Evolutionary conservation across 2,329 filamentous ascomycete genomes (phyloP).

Genomic region (Mollisiaceae sp.): DNA sequence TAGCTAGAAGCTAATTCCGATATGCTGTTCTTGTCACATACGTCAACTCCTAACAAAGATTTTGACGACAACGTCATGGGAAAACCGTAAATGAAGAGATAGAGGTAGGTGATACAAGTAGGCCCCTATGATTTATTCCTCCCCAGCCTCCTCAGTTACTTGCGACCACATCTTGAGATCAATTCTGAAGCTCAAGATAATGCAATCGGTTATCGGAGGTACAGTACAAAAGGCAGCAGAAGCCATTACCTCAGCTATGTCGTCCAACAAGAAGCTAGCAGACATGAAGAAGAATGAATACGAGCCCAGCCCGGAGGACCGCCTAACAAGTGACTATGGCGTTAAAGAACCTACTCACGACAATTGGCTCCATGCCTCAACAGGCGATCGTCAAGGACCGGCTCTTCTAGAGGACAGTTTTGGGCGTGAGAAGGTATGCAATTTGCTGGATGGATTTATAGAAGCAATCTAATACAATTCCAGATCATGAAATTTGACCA

Average conservation of each 20-base stretch:
- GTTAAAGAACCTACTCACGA: slow-evolving; percentile 76
- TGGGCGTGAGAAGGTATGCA: slow-evolving; percentile 72
- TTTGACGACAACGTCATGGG: not conserved
- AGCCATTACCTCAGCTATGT: slow-evolving; percentile 31
- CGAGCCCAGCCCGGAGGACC: slow-evolving; percentile 60
- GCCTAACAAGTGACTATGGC: slow-evolving; percentile 79
- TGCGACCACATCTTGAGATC: not conserved
- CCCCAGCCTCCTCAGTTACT: not conserved
- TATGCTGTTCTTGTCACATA: not conserved
- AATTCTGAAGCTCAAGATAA: slow-evolving; percentile 28
- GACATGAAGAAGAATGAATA: slow-evolving; percentile 52
- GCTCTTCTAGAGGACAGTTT: slow-evolving; percentile 74
- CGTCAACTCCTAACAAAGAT: not conserved
- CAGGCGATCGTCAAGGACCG: slow-evolving; percentile 68
- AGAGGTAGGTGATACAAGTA: not conserved
- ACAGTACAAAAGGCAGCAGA: slow-evolving; percentile 27
- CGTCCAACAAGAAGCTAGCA: slow-evolving; percentile 37
- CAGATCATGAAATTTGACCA: slow-evolving; percentile 79
- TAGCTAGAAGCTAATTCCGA: not conserved
- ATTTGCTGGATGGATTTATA: not conserved
- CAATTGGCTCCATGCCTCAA: slow-evolving; percentile 73
- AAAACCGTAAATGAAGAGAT: too few species aligned
- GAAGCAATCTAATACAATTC: not conserved
- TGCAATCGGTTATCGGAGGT: slow-evolving; percentile 34
- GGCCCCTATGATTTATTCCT: not conserved